A percentile compares a stretch with the other conserved stretches of the same genome.
Evolutionary conservation across 2,329 filamentous ascomycete species (phyloP).

Genomic region (Alternaria burnsii): DNA sequence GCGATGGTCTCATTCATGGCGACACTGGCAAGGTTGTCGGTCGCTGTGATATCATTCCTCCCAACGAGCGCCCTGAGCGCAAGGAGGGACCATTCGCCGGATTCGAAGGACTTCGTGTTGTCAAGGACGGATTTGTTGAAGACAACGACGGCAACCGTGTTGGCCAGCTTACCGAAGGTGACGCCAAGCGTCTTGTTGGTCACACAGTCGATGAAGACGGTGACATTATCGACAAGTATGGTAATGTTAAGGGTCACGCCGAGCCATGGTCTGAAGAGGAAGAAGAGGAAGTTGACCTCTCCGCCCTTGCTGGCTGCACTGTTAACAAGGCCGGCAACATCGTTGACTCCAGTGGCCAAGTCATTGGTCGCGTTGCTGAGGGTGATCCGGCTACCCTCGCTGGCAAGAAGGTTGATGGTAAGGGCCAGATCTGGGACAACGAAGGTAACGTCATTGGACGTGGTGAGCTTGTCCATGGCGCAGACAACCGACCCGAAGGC

Average conservation of each 20-base stretch:
- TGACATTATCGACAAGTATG: constrained; percentile 81
- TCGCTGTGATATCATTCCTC: constrained; percentile 65
- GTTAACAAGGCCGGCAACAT: constrained; percentile 72
- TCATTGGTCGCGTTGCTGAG: constrained; percentile 66
- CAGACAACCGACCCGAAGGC: constrained; percentile 61
- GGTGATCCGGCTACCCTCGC: constrained; percentile 65
- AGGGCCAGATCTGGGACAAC: constrained; percentile 71
- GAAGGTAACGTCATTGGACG: constrained; percentile 68
- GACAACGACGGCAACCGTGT: constrained; percentile 81
- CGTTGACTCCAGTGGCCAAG: constrained; percentile 66
- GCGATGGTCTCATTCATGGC: constrained; percentile 64
- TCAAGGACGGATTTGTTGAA: constrained; percentile 76
- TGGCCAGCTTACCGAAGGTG: constrained; percentile 74
- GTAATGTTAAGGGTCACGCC: constrained; percentile 67
- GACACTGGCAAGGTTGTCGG: constrained; percentile 65
- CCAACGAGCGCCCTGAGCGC: constrained; percentile 63
- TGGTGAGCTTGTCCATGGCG: constrained; percentile 65
- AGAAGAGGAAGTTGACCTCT: constrained; percentile 63
- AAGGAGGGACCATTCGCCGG: constrained; percentile 74
- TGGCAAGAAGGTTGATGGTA: constrained; percentile 68
- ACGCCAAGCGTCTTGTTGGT: constrained; percentile 75
- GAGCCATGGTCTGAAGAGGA: constrained; percentile 64
- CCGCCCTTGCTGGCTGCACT: constrained; percentile 66
- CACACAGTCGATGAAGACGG: constrained; percentile 82
- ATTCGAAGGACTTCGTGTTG: constrained; percentile 69